phyloP scores from a whole-genome alignment of 73 alveolate species.

The Paramecium bursaria region DNA sequence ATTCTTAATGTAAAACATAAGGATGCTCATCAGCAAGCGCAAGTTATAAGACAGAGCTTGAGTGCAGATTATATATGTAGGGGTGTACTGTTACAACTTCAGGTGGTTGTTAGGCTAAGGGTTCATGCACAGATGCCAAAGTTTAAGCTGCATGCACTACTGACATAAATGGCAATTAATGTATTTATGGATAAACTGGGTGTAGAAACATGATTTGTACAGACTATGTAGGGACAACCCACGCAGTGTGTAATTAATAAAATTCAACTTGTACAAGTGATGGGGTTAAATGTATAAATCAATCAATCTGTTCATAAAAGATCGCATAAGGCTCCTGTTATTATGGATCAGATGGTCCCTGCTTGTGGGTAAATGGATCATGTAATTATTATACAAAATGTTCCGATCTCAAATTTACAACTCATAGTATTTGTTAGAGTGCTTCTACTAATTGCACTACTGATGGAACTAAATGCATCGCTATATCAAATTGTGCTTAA shows the following conservation, averaged over 20 bases:
- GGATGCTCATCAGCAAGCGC: slow-evolving; percentile 29
- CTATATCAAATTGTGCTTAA: background rate
- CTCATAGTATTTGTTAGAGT: slow-evolving; percentile 4
- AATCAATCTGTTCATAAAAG: background rate
- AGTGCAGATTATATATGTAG: slow-evolving; percentile 6
- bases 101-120: slow-evolving; percentile 49
- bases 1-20: slow-evolving; percentile 7
- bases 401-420: background rate
- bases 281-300: slow-evolving; percentile 39
- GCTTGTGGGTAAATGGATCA: slow-evolving; percentile 39
- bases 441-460: slow-evolving; percentile 27
- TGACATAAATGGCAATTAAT: slow-evolving; percentile 42
- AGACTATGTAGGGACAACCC: slow-evolving; percentile 32
- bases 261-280: slow-evolving; percentile 36
- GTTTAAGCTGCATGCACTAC: slow-evolving; percentile 47
- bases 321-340: slow-evolving; percentile 7
- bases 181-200: slow-evolving; percentile 27
- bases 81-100: slow-evolving; percentile 46
- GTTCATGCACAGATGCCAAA: slow-evolving; percentile 47
- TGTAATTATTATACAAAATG: slow-evolving; percentile 28
- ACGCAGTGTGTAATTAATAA: background rate
- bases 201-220: slow-evolving; percentile 55
- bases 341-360: slow-evolving; percentile 54
- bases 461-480: slow-evolving; percentile 27
- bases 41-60: slow-evolving; percentile 10